phyloP scores from a whole-genome alignment of 148 eudicot species.

The Vaccinium corymbosum region DNA sequence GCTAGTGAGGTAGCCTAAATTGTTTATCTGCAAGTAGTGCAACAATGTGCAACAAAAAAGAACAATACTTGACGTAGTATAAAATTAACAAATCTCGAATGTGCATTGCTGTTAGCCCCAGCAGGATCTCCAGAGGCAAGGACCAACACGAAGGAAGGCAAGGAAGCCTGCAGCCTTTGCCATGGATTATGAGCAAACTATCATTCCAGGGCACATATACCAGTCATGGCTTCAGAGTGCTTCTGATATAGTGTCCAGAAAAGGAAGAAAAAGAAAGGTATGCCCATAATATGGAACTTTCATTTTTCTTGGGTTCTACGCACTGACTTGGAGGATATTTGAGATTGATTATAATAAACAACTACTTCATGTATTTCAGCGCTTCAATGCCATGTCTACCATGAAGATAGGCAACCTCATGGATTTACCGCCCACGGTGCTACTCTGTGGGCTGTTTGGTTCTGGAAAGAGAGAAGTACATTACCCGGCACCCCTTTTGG shows the following conservation, averaged over 20 bases:
- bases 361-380: constrained; percentile 26
- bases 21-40: not conserved
- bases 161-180: constrained; percentile 38
- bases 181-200: constrained; percentile 74
- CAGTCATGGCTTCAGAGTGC: constrained; percentile 87
- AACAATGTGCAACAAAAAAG: not conserved
- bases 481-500: constrained; percentile 64
- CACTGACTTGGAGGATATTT: not conserved
- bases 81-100: constrained; percentile 2
- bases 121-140: constrained; percentile 31
- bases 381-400: constrained; percentile 24
- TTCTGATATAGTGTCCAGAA: constrained; percentile 48
- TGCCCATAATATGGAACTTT: constrained; percentile 2
- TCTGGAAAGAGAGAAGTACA: constrained; percentile 35
- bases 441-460: constrained; percentile 44
- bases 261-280: constrained; percentile 65
- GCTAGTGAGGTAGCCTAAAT: constrained; percentile 34
- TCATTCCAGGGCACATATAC: constrained; percentile 75
- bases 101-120: constrained; percentile 24
- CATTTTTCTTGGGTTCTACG: not conserved
- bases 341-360: not conserved
- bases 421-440: constrained; percentile 72
- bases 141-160: constrained; percentile 41
- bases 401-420: constrained; percentile 54
- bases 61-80: not conserved